phyloP scores from a whole-genome alignment of 140 eudicot genomes.

The Anethum foeniculum region DNA sequence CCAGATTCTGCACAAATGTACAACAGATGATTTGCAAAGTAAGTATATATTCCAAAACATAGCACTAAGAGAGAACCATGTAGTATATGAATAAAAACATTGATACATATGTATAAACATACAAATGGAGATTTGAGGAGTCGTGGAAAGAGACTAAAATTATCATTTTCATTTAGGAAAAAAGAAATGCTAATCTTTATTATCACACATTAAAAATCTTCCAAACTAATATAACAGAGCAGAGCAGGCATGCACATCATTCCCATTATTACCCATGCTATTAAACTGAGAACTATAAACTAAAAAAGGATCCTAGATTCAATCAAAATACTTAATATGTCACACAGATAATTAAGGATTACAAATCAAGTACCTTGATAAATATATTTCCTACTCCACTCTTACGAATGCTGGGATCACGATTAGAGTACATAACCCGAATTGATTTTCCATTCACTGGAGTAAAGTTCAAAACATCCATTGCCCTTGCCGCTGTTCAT shows the following conservation, averaged over 20 bases:
- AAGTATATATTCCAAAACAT: not conserved
- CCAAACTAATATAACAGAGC: not conserved
- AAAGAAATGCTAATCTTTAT: too few relatives aligned
- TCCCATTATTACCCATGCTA: not conserved
- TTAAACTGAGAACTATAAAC: not conserved
- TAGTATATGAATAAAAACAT: not conserved
- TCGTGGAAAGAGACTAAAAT: too few relatives aligned
- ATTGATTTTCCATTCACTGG: constrained; percentile 38
- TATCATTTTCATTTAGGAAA: too few relatives aligned
- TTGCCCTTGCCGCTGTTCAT: constrained; percentile 45
- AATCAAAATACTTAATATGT: not conserved
- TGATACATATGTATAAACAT: not conserved
- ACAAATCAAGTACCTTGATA: constrained; percentile 29
- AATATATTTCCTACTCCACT: constrained; percentile 45
- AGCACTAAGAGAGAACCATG: not conserved
- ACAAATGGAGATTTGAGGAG: too few relatives aligned
- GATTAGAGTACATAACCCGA: constrained; percentile 46
- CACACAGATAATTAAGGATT: not conserved
- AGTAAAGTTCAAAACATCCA: constrained; percentile 42
- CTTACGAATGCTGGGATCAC: constrained; percentile 54
- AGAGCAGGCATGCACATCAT: not conserved
- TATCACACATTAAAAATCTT: not conserved
- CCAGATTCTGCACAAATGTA: constrained; percentile 56
- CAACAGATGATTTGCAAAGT: not conserved
- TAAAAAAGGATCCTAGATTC: not conserved